Conservation (phyloP, 2,329 filamentous ascomycete species). For the Ophidiomyces ophidiicola region DNA sequence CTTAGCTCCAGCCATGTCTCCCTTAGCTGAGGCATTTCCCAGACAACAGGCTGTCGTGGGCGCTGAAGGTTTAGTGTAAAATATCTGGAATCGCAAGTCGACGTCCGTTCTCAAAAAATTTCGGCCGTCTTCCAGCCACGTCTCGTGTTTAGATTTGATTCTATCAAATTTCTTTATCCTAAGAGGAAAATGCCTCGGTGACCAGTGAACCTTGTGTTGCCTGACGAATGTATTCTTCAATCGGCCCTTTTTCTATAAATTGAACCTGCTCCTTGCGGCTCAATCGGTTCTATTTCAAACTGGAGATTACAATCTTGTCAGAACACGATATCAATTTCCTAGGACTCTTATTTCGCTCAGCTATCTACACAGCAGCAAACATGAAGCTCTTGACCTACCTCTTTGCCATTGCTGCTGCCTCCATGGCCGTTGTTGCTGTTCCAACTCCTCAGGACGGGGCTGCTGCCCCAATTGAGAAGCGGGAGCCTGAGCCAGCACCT, state of each 20-base stretch:
- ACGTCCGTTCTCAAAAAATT: conserved; percentile 7
- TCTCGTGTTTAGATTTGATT: not conserved
- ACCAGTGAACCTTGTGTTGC: conserved; percentile 1
- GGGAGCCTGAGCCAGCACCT: conserved; percentile 4
- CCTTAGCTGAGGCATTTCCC: conserved; percentile 6
- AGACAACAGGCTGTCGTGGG: not conserved
- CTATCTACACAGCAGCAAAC: conserved; percentile 1
- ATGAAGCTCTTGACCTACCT: conserved; percentile 41
- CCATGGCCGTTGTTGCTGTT: conserved; percentile 23
- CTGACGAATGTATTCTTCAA: too few relatives aligned
- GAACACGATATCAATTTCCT: not conserved
- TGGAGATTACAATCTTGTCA: not conserved
- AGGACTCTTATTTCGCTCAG: not conserved
- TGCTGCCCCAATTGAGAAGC: conserved; percentile 11
- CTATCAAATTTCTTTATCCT: not conserved
- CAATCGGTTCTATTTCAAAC: not conserved
- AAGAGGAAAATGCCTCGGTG: not conserved
- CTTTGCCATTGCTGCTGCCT: conserved; percentile 32
- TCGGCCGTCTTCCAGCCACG: not conserved
- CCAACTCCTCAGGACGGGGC: conserved; percentile 13
- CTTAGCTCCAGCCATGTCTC: not conserved
- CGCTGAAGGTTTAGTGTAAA: not conserved
- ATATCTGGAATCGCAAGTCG: not conserved
- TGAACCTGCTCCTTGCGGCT: not conserved
- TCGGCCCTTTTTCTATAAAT: conserved; percentile 8